These are phyloP conservation scores for Zoysia matrella DNA, from an alignment of 202 grass and related monocot species.

Conservation along the genomic window DNA sequence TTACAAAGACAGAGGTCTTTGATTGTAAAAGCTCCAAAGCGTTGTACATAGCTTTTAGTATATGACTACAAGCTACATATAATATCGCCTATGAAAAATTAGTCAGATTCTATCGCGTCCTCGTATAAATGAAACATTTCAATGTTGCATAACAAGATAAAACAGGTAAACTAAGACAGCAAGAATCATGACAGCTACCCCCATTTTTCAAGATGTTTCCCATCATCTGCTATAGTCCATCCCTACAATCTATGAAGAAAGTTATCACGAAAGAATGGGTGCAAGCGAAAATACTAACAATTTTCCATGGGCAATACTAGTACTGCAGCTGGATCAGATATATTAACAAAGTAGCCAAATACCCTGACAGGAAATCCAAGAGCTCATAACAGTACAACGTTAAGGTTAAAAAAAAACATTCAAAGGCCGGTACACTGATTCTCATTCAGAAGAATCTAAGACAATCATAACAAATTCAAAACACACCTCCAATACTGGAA, in stretches of 20 bases:
- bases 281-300: neutral
- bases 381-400: neutral
- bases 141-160: neutral
- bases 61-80: neutral
- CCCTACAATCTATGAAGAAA: neutral
- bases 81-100: constrained; percentile 1
- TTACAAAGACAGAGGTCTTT: constrained; percentile 15
- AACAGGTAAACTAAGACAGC: constrained; percentile 7
- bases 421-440: neutral
- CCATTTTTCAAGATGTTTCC: neutral
- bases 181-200: neutral
- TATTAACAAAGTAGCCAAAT: neutral
- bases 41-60: neutral
- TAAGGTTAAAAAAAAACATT: neutral
- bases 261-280: neutral
- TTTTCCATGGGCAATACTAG: neutral
- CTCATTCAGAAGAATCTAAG: constrained; percentile 9
- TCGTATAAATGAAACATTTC: neutral
- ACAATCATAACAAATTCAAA: neutral
- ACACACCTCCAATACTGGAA: constrained; percentile 86
- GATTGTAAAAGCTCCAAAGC: constrained; percentile 21
- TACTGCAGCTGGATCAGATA: neutral
- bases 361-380: neutral
- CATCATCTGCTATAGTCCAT: neutral
- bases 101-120: neutral